Evolutionary conservation across 352 stramenopile species (phyloP).

Genomic region (Pythium scleroteichum): DNA sequence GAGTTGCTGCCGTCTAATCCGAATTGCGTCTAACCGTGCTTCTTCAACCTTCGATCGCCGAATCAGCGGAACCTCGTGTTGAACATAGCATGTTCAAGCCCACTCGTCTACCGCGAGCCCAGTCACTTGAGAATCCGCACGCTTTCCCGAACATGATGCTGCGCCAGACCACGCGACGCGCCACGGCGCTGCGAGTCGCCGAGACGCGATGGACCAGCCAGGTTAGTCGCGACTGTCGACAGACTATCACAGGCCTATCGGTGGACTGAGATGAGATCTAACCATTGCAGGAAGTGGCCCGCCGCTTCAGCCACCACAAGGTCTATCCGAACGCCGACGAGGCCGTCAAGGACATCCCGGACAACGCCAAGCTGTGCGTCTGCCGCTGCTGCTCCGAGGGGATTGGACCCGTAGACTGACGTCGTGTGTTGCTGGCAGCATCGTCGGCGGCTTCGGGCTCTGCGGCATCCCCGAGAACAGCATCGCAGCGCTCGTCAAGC

Average conservation of each 20-base stretch:
- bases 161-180: conserved; percentile 19
- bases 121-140: conserved; percentile 16
- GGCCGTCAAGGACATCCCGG: conserved; percentile 76
- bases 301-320: conserved; percentile 47
- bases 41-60: conserved; percentile 30
- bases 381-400: not conserved
- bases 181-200: conserved; percentile 15
- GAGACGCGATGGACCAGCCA: conserved; percentile 26
- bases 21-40: conserved; percentile 10
- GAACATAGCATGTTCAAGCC: conserved; percentile 26
- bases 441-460: conserved; percentile 90
- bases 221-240: not conserved
- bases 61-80: conserved; percentile 11
- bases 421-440: conserved; percentile 32
- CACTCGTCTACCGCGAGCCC: conserved; percentile 14
- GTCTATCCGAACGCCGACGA: conserved; percentile 66
- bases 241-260: no score
- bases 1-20: conserved; percentile 12
- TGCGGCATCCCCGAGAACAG: conserved; percentile 92
- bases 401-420: conserved; percentile 5
- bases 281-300: conserved; percentile 14
- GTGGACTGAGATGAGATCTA: not conserved
- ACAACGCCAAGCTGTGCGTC: conserved; percentile 67
- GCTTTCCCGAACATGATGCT: conserved; percentile 9
- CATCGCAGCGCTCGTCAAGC: conserved; percentile 83